Base-by-base conservation (phyloP, 164 flowering plant species). In the Houttuynia cordata region DNA sequence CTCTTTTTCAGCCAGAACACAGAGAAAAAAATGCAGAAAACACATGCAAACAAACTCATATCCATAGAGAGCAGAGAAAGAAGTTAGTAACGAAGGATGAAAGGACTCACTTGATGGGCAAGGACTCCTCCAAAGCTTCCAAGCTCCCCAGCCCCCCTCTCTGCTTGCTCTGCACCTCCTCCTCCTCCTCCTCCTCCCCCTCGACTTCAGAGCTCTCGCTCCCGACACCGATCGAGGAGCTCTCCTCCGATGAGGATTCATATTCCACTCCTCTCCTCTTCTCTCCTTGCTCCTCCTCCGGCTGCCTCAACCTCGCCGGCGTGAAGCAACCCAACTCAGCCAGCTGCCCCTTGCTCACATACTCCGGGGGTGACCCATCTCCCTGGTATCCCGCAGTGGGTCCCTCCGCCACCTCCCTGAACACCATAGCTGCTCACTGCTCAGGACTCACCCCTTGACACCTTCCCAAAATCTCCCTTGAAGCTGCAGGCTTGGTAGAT, bases 101-200 rank as follows among this genome's bases (percentile, higher is more conserved):
- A 56, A 49, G 51, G 18, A 67, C 73, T 74, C 14, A 86, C 92
- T 86, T 86, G 75, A 80, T 78, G 41, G 88, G 92, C 10, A 86
- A 84, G 64, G 87, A 78, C 1, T 81, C 88, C 60, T 83, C 88
- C n/a, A 83, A 62, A 1, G 79, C 72, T 20, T 55, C 76, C 70
- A 86, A 51, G 56, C 81, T 76, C 22, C 63, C 70, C 59, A 78
- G 59, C 30, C 65, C 73, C 23, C 75, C 74, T 8, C 63, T 68
- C 22, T 60, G 45, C 47, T 67, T 59, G 61, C 74, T 67, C 64
- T 70, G 62, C 57, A 45, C 65, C 14, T 63, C 74, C 10, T 55
- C 79, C 4, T 51, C 64, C 13, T 57, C 68, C 51, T 62, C 64
- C 23, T 24, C 49, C 40, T 59, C 61, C 13, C 19, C 25, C 8